These are phyloP conservation scores for Mycena polygramma DNA, from an alignment of 768 basidiomycete genomes.

Conservation along the genomic window DNA sequence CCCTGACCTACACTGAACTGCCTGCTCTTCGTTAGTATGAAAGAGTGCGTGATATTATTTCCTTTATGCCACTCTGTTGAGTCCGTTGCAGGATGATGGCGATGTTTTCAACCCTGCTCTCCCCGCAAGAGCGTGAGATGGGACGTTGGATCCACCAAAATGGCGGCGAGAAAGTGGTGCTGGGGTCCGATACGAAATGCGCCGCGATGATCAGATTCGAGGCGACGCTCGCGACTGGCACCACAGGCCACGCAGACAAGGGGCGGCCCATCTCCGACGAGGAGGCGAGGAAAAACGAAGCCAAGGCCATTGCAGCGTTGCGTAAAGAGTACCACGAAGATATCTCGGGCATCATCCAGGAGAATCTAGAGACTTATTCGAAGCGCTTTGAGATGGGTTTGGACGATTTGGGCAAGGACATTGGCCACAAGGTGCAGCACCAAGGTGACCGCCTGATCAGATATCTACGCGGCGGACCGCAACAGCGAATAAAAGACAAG, in stretches of 20 bases:
- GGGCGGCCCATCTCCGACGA: conserved; percentile 4
- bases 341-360: conserved; percentile 19
- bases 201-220: conserved; percentile 19
- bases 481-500: conserved; percentile 42
- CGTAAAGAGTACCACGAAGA: conserved; percentile 36
- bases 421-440: conserved; percentile 35
- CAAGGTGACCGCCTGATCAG: conserved; percentile 37
- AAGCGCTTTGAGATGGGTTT: conserved; percentile 37
- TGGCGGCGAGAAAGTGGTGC: conserved; percentile 39
- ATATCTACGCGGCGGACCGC: conserved; percentile 40
- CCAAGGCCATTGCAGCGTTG: conserved; percentile 32
- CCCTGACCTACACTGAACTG: background rate
- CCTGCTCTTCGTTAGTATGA: background rate
- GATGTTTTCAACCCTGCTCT: conserved; percentile 25
- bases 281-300: conserved; percentile 2
- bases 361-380: conserved; percentile 10
- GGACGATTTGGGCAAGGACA: conserved; percentile 41
- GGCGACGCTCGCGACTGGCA: background rate
- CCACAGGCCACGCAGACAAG: background rate
- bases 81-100: conserved; percentile 16
- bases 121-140: conserved; percentile 27
- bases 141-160: conserved; percentile 34
- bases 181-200: background rate
- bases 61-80: background rate
- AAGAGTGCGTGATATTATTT: background rate